A percentile compares a stretch with the other conserved stretches of the same genome.
Evolutionary conservation across 495 filamentous ascomycete species (phyloP).

Genomic region (Daldinia concentrica): DNA sequence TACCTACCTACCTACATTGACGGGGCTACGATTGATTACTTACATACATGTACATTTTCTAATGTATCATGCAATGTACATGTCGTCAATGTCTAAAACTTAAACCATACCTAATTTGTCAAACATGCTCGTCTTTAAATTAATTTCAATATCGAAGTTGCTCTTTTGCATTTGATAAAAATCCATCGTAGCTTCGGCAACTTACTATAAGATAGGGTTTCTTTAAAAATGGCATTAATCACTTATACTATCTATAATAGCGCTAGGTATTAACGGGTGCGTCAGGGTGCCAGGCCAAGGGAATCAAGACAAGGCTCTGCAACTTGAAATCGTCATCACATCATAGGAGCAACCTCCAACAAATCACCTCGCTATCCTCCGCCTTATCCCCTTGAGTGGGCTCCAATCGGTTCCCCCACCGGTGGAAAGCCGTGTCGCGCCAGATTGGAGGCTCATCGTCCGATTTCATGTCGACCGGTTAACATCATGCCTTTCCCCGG

Average conservation of each 20-base stretch:
- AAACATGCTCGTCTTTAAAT: too few species aligned
- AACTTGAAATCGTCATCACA: conserved; percentile 35
- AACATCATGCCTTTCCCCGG: conserved; percentile 9
- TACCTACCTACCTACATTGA: background rate
- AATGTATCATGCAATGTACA: too few species aligned
- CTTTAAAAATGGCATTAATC: conserved; percentile 3
- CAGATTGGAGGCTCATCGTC: conserved; percentile 35
- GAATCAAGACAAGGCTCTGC: conserved; percentile 28
- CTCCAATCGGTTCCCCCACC: conserved; percentile 43
- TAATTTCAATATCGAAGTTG: too few species aligned
- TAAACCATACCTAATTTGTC: too few species aligned
- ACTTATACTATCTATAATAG: conserved; percentile 17
- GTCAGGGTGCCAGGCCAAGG: conserved; percentile 22
- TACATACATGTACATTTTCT: background rate
- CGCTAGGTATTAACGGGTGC: conserved; percentile 7
- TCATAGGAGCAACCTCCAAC: conserved; percentile 16
- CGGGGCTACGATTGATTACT: background rate
- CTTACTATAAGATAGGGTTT: background rate
- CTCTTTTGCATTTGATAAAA: background rate
- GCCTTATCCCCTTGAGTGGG: conserved; percentile 34
- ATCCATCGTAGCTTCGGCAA: background rate
- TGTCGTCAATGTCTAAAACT: too few species aligned
- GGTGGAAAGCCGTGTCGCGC: conserved; percentile 24
- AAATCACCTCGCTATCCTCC: conserved; percentile 17
- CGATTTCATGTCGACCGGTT: conserved; percentile 23